phyloP scores from a whole-genome alignment of 2,329 filamentous ascomycete species.

The Akanthomyces muscarius region DNA sequence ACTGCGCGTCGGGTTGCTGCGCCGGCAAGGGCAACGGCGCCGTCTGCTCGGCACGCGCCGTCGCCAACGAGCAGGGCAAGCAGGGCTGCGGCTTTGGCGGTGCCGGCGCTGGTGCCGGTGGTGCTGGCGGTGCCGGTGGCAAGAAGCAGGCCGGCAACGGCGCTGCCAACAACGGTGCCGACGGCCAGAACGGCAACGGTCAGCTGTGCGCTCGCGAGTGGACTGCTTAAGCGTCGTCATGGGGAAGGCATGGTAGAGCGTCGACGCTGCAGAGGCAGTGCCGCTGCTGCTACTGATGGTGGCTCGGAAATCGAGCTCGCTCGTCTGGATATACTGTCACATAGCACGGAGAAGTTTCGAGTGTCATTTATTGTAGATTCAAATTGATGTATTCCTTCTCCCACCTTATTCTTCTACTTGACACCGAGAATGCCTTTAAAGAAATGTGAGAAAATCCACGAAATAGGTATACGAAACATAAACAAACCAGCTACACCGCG shows the following conservation, averaged over 20 bases:
- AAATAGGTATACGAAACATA: neutral
- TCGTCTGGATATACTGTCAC: neutral
- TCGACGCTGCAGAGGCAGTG: neutral
- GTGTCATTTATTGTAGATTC: constrained; percentile 2
- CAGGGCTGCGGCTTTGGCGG: constrained; percentile 30
- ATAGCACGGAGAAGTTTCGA: neutral
- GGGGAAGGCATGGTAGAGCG: neutral
- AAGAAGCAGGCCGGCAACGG: neutral
- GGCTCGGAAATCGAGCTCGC: neutral
- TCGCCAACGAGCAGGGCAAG: constrained; percentile 29
- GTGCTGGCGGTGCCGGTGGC: neutral
- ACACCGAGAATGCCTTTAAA: no score
- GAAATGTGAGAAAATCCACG: no score
- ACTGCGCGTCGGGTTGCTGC: constrained; percentile 32
- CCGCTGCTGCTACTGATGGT: neutral
- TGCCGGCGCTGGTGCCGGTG: neutral
- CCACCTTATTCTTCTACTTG: neutral
- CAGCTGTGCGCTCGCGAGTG: neutral
- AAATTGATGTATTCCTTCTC: constrained; percentile 9
- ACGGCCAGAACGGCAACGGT: neutral
- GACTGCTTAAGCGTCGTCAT: neutral
- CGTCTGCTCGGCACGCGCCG: constrained; percentile 28
- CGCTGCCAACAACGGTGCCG: neutral
- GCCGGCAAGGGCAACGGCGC: constrained; percentile 22
- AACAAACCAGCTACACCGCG: neutral